These are phyloP conservation scores for Podila minutissima DNA, from an alignment of 192 early-diverging fungal species.

Conservation along the genomic window DNA sequence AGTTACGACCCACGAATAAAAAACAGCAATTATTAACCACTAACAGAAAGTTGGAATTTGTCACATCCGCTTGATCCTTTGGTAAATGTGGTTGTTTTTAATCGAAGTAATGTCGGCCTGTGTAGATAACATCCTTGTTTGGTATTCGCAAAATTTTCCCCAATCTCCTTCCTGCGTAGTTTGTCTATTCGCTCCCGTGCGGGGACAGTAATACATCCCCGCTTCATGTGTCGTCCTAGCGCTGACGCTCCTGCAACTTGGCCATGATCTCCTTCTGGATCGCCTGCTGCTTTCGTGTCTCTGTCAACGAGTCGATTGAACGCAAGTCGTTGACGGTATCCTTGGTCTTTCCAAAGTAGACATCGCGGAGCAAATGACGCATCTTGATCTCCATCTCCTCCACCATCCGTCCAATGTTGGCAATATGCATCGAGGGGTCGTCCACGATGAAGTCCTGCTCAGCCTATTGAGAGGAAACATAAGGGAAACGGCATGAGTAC, in stretches of 20 bases:
- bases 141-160: too few species aligned
- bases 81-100: too few species aligned
- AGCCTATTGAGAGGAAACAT: constrained; percentile 56
- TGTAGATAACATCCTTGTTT: too few species aligned
- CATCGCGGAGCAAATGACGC: constrained; percentile 92
- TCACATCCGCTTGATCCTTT: too few species aligned
- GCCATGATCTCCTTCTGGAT: constrained; percentile 84
- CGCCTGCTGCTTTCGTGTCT: constrained; percentile 78
- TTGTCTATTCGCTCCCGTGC: background rate
- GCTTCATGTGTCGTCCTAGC: background rate
- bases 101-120: too few species aligned
- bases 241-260: constrained; percentile 69
- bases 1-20: background rate
- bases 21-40: too few species aligned
- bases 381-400: constrained; percentile 99
- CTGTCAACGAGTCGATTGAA: constrained; percentile 76
- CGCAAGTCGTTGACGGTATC: constrained; percentile 96
- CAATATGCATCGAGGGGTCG: constrained; percentile 79
- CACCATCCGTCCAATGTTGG: constrained; percentile 95
- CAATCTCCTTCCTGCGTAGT: too few species aligned
- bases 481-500: background rate
- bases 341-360: constrained; percentile 95
- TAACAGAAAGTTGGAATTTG: too few species aligned
- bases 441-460: constrained; percentile 88
- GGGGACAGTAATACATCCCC: background rate